Conservation (phyloP, 169 alveolate genomes). For the Plasmodium chabaudi region DNA sequence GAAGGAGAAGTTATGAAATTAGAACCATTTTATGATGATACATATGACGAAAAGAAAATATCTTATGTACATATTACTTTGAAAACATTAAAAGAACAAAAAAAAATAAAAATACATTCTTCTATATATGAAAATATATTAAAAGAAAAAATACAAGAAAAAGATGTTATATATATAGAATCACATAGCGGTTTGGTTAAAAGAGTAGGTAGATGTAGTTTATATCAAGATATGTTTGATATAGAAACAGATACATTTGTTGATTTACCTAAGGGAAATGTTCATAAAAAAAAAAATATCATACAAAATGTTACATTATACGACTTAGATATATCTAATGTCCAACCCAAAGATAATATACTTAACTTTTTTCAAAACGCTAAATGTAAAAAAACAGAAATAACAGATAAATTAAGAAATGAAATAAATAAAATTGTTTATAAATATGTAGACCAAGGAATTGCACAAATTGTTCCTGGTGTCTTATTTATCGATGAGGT, state of each 20-base stretch:
- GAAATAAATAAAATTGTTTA: conserved; percentile 98
- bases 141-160: conserved; percentile 97
- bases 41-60: conserved; percentile 91
- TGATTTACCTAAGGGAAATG: conserved; percentile 99
- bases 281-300: conserved; percentile 98
- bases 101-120: conserved; percentile 98
- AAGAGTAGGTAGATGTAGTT: conserved; percentile 97
- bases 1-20: conserved; percentile 85
- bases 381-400: conserved; percentile 98
- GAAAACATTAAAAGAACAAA: conserved; percentile 98
- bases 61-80: conserved; percentile 95
- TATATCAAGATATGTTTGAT: conserved; percentile 97
- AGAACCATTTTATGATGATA: conserved; percentile 61
- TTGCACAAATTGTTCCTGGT: conserved; percentile 99
- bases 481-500: conserved; percentile 99
- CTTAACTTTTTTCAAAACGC: conserved; percentile 88
- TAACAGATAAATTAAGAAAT: conserved; percentile 97
- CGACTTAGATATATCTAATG: conserved; percentile 98
- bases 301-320: conserved; percentile 98
- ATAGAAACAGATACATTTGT: conserved; percentile 97
- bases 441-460: conserved; percentile 96
- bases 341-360: conserved; percentile 92
- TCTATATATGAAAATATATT: conserved; percentile 96
- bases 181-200: conserved; percentile 97
- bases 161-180: conserved; percentile 98